Base-by-base conservation (phyloP, 2,329 filamentous ascomycete genomes). In the Aspergillus ibericus region DNA sequence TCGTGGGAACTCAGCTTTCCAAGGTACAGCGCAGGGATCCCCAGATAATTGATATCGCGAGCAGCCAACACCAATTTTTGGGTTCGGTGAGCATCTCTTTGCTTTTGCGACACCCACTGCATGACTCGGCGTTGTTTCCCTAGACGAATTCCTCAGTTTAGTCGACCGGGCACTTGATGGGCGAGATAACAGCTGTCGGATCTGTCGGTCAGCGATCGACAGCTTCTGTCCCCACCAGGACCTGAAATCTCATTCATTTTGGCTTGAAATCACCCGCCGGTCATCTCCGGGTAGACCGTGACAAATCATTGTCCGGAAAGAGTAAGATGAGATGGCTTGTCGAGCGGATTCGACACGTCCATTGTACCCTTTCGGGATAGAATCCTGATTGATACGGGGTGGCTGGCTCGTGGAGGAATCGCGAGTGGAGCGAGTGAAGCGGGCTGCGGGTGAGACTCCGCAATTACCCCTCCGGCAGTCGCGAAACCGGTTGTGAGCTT, bases 221-320 rank as follows among this genome's bases (percentile, higher is more conserved):
- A 18, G 38, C 15, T 9, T 16, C 9, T 40, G 36, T 16, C 38
- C n/a, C 38, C 38, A 42, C 18, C 18, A 42, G 10, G 16, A 42
- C 20, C 38, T 42, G 18, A 20, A 42, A 42, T 42, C 18, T 42
- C 38, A 10, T 20, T 10, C 9, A 40, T 16, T 9, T 18, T 40
- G 36, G 36, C 16, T 16, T 16, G 9, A 40, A 40, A n/a, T 16
- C 10, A 35, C n/a, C n/a, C n/a, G n/a, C n/a, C 27, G 38, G 36
- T 22, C 40, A 20, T 27, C 20, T 42, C 48, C 66, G 65, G 61
- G 63, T 3, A 66, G 70, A 42, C 63, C 70, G 42, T 64, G 60
- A 61, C 63, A 64, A 64, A 64, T 64, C 10, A 25, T 47, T 46
- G 20, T n/a, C 42, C 42, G 22, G 42, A 47, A 47, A 29, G 22